Base-by-base conservation (phyloP, 1,139 yeast species). In the Yamadazyma kanchanaburiensis region DNA sequence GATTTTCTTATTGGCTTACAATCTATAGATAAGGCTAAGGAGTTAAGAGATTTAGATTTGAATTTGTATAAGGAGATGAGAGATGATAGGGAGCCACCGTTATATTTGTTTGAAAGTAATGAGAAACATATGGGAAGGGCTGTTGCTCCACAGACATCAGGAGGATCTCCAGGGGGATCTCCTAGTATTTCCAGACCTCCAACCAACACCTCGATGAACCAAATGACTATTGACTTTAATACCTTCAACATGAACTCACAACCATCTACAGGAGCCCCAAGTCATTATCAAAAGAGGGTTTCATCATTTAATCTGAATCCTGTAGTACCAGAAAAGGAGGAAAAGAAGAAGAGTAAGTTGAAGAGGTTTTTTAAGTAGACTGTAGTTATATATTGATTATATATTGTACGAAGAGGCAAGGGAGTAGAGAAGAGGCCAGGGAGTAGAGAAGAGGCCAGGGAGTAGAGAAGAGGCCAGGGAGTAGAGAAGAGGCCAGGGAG, bases 1-100 rank as follows among this genome's bases (percentile, higher is more conserved):
- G 74, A 68, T 42, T 68, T 67, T 39, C 53, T 68, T 32, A 67
- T 67, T 33, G 74, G 74, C 1, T 53, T 68, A 19, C 75, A 68
- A 44, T 50, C 58, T 19, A 60, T 67, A 22, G 73, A 67, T 38
- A 48, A 48, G 10, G 62, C 46, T 12, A 68, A 66, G 37, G 43
- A 48, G 7, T 15, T 51, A 5, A 46, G 40, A 4, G 67, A 64
- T 25, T 53, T 69, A 33, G 60, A 64, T 30, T 51, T 68, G 35
- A 50, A 56, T 18, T 45, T 67, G 14, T 46, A 46, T 33, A 46
- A 51, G 14, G 60, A 59, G 30, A 33, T 54, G 25, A 37, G 37
- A 11, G 39, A 45, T 34, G 43, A 56, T 2, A 42, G 45, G 12
- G 60, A 58, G 27, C 64, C 69, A 6, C 74, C 74, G 1, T 32